Evolutionary conservation across 2,329 filamentous ascomycete genomes (phyloP).

Genomic region (Ophiostoma ulmi): DNA sequence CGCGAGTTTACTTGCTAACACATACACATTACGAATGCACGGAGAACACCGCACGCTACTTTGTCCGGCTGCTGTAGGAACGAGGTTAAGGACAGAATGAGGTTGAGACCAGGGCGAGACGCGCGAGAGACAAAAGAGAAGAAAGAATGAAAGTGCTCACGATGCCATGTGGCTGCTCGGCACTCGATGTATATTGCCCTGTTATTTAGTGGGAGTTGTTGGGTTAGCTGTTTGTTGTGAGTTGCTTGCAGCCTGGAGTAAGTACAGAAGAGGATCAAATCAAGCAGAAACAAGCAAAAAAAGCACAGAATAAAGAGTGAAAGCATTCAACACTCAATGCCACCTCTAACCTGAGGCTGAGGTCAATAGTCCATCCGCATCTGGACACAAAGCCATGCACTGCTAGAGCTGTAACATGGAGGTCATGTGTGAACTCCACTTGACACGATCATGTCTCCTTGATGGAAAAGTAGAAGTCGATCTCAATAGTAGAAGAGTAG

Average conservation of each 20-base stretch:
- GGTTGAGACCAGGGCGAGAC: background rate
- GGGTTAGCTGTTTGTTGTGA: background rate
- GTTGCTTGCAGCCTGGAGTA: background rate
- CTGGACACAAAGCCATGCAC: background rate
- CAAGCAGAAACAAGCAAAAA: too few relatives aligned
- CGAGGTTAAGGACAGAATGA: background rate
- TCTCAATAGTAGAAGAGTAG: background rate
- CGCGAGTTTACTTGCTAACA: background rate
- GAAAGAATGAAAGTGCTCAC: background rate
- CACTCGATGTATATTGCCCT: background rate
- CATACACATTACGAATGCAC: background rate
- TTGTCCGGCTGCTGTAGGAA: background rate
- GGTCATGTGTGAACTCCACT: background rate
- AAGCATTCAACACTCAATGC: background rate
- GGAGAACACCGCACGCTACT: conserved; percentile 3
- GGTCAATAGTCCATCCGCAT: background rate
- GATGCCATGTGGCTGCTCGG: background rate
- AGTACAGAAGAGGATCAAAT: too few relatives aligned
- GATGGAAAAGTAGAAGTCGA: background rate
- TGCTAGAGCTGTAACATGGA: background rate
- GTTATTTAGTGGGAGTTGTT: background rate
- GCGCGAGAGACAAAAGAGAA: background rate
- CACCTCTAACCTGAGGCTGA: too few relatives aligned
- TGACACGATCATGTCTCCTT: background rate
- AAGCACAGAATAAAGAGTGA: background rate